These are phyloP conservation scores for Porpolomopsis calyptriformis DNA, from an alignment of 768 basidiomycete species.

Conservation along the genomic window DNA sequence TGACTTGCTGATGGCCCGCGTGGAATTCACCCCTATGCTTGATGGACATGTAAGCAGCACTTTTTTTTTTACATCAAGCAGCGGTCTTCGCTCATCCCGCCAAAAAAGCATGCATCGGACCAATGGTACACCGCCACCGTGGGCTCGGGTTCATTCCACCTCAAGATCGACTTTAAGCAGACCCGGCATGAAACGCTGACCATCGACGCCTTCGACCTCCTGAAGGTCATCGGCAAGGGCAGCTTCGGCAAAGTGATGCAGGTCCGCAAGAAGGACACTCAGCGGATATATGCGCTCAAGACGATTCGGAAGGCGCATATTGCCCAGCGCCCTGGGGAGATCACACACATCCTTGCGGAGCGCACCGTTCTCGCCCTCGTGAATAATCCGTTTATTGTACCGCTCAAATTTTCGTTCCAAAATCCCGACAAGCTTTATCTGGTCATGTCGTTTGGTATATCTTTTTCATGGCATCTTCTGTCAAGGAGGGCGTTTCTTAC, in stretches of 20 bases:
- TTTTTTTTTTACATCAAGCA: conserved; percentile 3
- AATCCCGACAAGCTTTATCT: conserved; percentile 95
- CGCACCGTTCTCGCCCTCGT: conserved; percentile 93
- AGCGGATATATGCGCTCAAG: conserved; percentile 95
- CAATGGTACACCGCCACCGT: conserved; percentile 83
- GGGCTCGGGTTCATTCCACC: conserved; percentile 85
- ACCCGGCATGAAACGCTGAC: conserved; percentile 73
- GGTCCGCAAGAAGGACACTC: conserved; percentile 97
- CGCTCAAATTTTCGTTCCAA: conserved; percentile 98
- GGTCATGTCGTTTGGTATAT: conserved; percentile 88
- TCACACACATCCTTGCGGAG: conserved; percentile 96
- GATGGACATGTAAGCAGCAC: conserved; percentile 50
- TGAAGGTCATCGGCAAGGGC: conserved; percentile 97
- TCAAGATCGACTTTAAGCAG: conserved; percentile 91
- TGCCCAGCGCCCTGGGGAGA: conserved; percentile 90
- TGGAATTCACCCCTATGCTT: conserved; percentile 77
- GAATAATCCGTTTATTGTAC: conserved; percentile 98
- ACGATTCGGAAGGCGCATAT: conserved; percentile 98
- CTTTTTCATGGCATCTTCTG: neutral
- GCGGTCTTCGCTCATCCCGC: conserved; percentile 8
- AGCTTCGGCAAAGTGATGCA: conserved; percentile 99
- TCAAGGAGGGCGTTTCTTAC: no score
- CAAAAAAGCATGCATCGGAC: conserved; percentile 64
- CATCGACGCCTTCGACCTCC: conserved; percentile 94
- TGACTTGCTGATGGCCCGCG: conserved; percentile 86